Evolutionary conservation across 2,329 filamentous ascomycete genomes (phyloP).

Genomic region (Raffaelea deltoideospora): DNA sequence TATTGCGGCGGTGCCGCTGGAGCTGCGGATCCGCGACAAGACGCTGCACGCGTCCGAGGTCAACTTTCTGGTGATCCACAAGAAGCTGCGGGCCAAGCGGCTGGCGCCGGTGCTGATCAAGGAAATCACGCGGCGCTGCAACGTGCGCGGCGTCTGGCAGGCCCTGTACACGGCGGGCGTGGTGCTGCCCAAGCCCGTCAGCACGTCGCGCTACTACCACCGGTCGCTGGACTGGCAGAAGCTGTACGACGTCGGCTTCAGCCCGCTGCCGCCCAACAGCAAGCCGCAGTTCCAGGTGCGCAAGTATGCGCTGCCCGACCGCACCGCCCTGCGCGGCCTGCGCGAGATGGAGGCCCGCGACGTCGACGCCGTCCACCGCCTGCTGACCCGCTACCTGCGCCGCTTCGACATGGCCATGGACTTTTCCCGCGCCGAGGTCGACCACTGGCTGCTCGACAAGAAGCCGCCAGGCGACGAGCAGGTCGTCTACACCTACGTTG

Average conservation of each 20-base stretch:
- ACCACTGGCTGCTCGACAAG: slow-evolving; percentile 75
- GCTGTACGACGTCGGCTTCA: slow-evolving; percentile 88
- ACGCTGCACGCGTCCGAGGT: slow-evolving; percentile 73
- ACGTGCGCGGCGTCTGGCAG: slow-evolving; percentile 76
- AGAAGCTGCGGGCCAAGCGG: slow-evolving; percentile 88
- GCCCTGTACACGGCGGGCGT: slow-evolving; percentile 92
- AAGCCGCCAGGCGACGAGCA: slow-evolving; percentile 51
- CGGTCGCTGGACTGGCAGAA: slow-evolving; percentile 91
- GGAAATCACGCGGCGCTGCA: slow-evolving; percentile 87
- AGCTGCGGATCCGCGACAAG: slow-evolving; percentile 64
- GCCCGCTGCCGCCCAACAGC: slow-evolving; percentile 66
- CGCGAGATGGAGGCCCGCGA: slow-evolving; percentile 70
- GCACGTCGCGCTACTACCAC: slow-evolving; percentile 91
- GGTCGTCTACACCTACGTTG: slow-evolving; percentile 88
- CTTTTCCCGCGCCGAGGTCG: slow-evolving; percentile 65
- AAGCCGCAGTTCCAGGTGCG: slow-evolving; percentile 75
- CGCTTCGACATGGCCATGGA: slow-evolving; percentile 75
- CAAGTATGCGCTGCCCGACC: slow-evolving; percentile 69
- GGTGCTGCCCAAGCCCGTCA: slow-evolving; percentile 79
- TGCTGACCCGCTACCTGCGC: slow-evolving; percentile 63
- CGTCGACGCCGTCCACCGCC: slow-evolving; percentile 54
- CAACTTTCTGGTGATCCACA: slow-evolving; percentile 97
- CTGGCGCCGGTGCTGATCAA: slow-evolving; percentile 92
- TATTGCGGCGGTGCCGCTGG: slow-evolving; percentile 83
- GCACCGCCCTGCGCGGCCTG: slow-evolving; percentile 58